Conservation (phyloP, 768 basidiomycete species). For the Phylloporus sp. region DNA sequence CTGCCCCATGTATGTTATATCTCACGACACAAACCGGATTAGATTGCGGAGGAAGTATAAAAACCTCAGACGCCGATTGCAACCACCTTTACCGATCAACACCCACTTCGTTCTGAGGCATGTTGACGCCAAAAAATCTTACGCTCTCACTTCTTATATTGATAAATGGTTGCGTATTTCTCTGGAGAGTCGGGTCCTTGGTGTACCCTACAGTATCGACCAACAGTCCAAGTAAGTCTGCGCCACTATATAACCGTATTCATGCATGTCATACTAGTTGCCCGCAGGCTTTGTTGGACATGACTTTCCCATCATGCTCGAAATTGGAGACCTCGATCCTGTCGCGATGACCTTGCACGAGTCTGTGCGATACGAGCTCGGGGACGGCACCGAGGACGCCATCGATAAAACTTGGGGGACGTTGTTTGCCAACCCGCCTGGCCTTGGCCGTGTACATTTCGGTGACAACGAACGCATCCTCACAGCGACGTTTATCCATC, state of each 20-base stretch:
- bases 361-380: constrained; percentile 1
- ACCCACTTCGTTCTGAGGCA: background rate
- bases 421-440: constrained; percentile 7
- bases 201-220: background rate
- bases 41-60: background rate
- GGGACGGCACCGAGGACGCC: constrained; percentile 2
- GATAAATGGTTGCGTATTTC: constrained; percentile 1
- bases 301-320: constrained; percentile 8
- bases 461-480: constrained; percentile 5
- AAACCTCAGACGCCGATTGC: background rate
- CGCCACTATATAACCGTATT: background rate
- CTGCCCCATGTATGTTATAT: no score
- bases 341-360: constrained; percentile 12
- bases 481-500: constrained; percentile 7
- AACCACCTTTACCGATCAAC: background rate
- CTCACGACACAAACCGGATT: no score
- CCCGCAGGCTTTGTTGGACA: constrained; percentile 4
- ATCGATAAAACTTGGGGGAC: constrained; percentile 8
- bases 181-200: background rate
- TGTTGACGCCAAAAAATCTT: background rate
- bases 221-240: background rate
- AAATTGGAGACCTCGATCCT: constrained; percentile 2
- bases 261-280: background rate
- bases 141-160: background rate
- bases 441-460: constrained; percentile 8